Conservation (phyloP, 192 early-diverging fungal species). For the Podila clonocystis region DNA sequence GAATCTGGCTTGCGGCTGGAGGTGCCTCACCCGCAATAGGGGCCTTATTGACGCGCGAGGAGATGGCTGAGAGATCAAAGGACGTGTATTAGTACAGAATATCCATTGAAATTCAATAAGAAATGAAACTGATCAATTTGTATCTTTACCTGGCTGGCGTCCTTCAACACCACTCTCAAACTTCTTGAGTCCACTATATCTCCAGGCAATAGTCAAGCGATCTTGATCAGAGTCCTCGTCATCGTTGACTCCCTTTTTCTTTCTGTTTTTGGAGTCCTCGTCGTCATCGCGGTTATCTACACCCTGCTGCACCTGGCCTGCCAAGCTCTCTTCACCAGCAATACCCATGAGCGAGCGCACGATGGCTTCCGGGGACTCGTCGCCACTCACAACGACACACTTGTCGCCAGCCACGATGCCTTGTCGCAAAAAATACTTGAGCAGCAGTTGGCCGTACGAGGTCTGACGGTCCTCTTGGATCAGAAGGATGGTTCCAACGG, state of each 20-base stretch:
- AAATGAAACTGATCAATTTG: not conserved
- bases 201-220: conserved; percentile 92
- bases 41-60: conserved; percentile 20
- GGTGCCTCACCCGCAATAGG: not conserved
- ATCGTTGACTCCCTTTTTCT: conserved; percentile 22
- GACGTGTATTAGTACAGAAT: not conserved
- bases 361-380: conserved; percentile 70
- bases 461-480: conserved; percentile 85
- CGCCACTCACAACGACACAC: conserved; percentile 74
- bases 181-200: conserved; percentile 86
- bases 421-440: conserved; percentile 89
- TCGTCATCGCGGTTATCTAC: conserved; percentile 58
- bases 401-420: conserved; percentile 81
- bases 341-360: conserved; percentile 70
- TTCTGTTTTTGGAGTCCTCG: conserved; percentile 29
- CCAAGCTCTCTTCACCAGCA: conserved; percentile 58
- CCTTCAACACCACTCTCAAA: conserved; percentile 61
- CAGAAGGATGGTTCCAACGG: conserved; percentile 81
- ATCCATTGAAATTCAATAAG: not conserved
- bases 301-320: conserved; percentile 28
- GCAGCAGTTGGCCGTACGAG: conserved; percentile 78
- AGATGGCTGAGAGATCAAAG: conserved; percentile 18
- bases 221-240: conserved; percentile 58
- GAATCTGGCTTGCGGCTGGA: conserved; percentile 41
- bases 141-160: conserved; percentile 50